These are phyloP conservation scores for Lineolata rhizophorae DNA, from an alignment of 495 filamentous ascomycete genomes.

Conservation along the genomic window DNA sequence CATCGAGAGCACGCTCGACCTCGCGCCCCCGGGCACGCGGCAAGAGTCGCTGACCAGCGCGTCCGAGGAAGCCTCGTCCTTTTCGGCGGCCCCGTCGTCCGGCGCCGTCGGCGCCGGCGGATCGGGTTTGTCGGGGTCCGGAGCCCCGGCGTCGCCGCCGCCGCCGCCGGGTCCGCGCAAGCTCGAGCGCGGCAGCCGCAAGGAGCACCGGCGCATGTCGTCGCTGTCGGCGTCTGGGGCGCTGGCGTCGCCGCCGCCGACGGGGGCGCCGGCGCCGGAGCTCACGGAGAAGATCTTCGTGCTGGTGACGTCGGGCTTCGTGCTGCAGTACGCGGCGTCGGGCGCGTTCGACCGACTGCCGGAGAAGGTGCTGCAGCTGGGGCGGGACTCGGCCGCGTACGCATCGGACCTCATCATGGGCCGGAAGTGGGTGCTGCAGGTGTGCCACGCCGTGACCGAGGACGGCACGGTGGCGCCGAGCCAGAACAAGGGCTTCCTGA, in stretches of 20 bases:
- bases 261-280: slow-evolving; percentile 29
- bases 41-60: slow-evolving; percentile 13
- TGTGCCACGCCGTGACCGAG: slow-evolving; percentile 49
- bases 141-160: too few species aligned
- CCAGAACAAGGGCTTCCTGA: slow-evolving; percentile 40
- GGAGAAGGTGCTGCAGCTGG: slow-evolving; percentile 68
- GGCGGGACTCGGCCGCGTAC: slow-evolving; percentile 75
- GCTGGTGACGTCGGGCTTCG: slow-evolving; percentile 56
- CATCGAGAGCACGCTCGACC: slow-evolving; percentile 13
- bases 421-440: slow-evolving; percentile 77
- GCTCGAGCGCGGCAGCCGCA: slow-evolving; percentile 4
- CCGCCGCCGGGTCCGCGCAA: too few species aligned
- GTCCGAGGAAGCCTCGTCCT: slow-evolving; percentile 8
- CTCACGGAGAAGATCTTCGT: slow-evolving; percentile 74
- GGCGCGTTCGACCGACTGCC: slow-evolving; percentile 64
- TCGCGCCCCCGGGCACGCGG: slow-evolving; percentile 12
- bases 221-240: slow-evolving; percentile 27
- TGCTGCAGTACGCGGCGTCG: slow-evolving; percentile 71
- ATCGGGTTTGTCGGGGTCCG: too few species aligned
- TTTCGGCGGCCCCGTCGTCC: not conserved
- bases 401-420: slow-evolving; percentile 85
- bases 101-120: not conserved
- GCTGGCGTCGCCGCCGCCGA: too few species aligned
- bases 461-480: slow-evolving; percentile 26
- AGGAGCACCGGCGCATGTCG: slow-evolving; percentile 8